A percentile compares a stretch with the other conserved stretches of the same genome.
These are phyloP conservation scores for Eimeria necatrix DNA, from an alignment of 169 alveolate species.

Conservation along the genomic window DNA sequence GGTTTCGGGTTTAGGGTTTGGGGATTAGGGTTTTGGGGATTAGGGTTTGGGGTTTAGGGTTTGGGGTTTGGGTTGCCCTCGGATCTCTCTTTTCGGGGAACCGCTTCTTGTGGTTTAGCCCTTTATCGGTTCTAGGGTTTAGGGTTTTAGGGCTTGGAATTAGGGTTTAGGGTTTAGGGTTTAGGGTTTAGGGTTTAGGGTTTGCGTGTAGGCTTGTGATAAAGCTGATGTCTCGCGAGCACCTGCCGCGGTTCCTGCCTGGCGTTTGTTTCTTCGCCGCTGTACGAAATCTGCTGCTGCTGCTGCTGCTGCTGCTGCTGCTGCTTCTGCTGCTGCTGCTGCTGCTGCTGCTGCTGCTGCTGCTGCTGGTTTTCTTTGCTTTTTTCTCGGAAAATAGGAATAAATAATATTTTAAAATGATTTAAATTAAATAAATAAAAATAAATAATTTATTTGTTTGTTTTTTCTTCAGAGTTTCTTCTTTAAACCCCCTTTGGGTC, in stretches of 20 bases:
- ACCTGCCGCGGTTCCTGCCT: conserved; percentile 69
- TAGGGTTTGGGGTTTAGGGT: background rate
- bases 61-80: background rate
- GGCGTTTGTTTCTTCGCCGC: conserved; percentile 47
- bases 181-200: conserved; percentile 18
- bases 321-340: background rate
- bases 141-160: background rate
- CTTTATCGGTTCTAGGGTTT: background rate
- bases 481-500: conserved; percentile 63
- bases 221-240: conserved; percentile 38
- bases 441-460: too few relatives aligned
- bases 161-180: background rate
- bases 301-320: background rate
- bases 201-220: conserved; percentile 56
- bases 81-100: too few relatives aligned
- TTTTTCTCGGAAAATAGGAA: background rate
- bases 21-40: too few relatives aligned
- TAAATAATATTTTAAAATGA: background rate
- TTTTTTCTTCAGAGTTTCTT: conserved; percentile 33
- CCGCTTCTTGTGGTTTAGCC: too few relatives aligned
- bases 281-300: conserved; percentile 6
- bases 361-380: too few relatives aligned
- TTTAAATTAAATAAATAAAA: background rate
- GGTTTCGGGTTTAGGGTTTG: background rate
- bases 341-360: background rate